Percentiles rank a stretch among this genome's conserved stretches.
These are phyloP conservation scores for Straminergon stramineum DNA, from an alignment of 225 moss, liverwort and hornwort species.

Conservation along the genomic window DNA sequence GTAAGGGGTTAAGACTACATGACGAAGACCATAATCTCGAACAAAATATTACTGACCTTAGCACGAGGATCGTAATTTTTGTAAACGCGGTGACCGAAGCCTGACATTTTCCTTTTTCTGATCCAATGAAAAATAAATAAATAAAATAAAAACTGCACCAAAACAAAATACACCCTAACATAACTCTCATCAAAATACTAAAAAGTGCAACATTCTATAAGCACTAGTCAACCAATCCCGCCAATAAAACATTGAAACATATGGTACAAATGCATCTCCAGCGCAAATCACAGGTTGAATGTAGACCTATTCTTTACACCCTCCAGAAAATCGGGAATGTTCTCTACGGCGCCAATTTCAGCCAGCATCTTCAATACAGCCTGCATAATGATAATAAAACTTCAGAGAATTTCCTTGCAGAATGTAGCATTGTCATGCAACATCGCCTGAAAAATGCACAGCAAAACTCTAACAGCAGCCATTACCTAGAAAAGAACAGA, in stretches of 20 bases:
- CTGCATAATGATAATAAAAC: conserved; percentile 29
- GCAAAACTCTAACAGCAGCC: background rate
- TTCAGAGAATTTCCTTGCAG: background rate
- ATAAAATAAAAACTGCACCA: background rate
- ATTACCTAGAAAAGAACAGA: background rate
- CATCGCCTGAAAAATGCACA: background rate
- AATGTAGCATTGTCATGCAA: background rate
- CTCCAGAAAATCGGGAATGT: conserved; percentile 85
- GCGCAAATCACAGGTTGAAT: background rate
- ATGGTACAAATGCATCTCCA: background rate
- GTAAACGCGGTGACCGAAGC: conserved; percentile 94
- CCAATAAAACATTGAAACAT: background rate
- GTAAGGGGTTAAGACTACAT: background rate
- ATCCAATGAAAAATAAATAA: background rate
- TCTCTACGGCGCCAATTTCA: conserved; percentile 72
- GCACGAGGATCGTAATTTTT: conserved; percentile 98
- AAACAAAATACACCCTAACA: background rate
- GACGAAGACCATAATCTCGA: background rate
- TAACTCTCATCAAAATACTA: background rate
- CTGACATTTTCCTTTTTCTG: conserved; percentile 97
- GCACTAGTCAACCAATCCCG: background rate
- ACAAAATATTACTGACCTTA: conserved; percentile 40
- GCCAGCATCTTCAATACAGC: conserved; percentile 91
- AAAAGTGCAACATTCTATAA: background rate
- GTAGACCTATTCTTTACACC: conserved; percentile 76